Conservation (phyloP, 2,329 filamentous ascomycete species). For the Colletotrichum salicis region DNA sequence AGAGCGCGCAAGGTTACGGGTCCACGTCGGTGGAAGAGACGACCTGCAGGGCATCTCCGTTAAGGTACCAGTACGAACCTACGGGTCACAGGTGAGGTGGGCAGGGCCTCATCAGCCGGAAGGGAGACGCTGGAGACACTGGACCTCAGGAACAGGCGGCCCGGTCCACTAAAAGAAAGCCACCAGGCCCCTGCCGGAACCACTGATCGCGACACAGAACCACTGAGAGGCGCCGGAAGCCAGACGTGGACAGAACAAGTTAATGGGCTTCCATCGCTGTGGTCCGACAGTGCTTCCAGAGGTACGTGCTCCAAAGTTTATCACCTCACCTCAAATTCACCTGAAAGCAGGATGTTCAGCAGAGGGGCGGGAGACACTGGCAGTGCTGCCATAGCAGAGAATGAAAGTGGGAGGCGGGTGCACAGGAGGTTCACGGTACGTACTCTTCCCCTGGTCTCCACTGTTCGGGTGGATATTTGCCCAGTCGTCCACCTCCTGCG, state of each 20-base stretch:
- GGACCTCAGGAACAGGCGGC: conserved; percentile 24
- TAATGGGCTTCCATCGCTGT: neutral
- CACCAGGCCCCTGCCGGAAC: neutral
- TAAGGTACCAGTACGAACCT: neutral
- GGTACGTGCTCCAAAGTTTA: neutral
- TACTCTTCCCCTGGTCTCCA: neutral
- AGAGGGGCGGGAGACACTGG: too few species aligned
- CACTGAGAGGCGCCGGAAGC: neutral
- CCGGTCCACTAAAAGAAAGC: neutral
- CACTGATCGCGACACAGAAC: neutral
- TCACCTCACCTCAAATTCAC: neutral
- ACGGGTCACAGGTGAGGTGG: neutral
- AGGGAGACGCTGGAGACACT: conserved; percentile 6
- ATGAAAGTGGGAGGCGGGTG: neutral
- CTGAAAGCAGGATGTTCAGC: neutral
- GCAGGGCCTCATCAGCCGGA: neutral
- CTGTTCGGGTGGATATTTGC: neutral
- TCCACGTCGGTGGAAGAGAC: conserved; percentile 3
- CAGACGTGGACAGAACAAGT: neutral
- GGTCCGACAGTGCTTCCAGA: neutral
- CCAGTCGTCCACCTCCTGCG: neutral
- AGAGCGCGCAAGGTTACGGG: conserved; percentile 14
- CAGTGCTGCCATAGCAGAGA: neutral
- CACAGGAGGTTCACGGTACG: neutral
- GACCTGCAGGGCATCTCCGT: neutral